A percentile compares a stretch with the other conserved stretches of the same genome.
phyloP scores from a whole-genome alignment of 2,329 filamentous ascomycete genomes.

The Penicillium sp. region DNA sequence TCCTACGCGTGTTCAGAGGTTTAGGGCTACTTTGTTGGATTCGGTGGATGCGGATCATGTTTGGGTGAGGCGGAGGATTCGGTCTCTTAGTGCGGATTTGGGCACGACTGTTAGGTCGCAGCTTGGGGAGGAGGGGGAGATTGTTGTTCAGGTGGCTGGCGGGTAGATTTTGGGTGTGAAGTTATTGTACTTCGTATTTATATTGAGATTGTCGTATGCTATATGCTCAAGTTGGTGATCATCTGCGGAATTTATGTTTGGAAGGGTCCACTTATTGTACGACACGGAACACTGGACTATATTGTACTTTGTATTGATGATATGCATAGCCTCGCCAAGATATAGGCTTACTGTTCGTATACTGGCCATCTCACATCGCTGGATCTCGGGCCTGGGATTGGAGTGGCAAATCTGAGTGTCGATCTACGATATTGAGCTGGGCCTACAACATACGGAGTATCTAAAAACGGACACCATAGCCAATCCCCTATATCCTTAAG shows the following conservation, averaged over 20 bases:
- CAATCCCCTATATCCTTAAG: no score
- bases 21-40: conserved; percentile 34
- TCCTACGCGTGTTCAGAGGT: conserved; percentile 37
- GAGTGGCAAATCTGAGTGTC: background rate
- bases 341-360: background rate
- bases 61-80: conserved; percentile 22
- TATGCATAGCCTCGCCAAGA: background rate
- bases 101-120: background rate
- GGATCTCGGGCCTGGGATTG: background rate
- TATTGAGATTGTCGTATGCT: background rate
- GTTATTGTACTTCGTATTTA: background rate
- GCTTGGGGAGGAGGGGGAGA: background rate
- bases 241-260: background rate
- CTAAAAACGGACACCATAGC: no score
- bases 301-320: no score
- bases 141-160: background rate
- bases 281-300: no score
- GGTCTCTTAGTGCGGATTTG: background rate
- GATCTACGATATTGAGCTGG: background rate
- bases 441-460: no score
- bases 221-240: background rate
- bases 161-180: background rate
- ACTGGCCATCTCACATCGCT: background rate
- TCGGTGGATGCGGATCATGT: conserved; percentile 29
- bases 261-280: background rate